These are phyloP conservation scores for Calonectria naviculata DNA, from an alignment of 2,329 filamentous ascomycete genomes.

Conservation along the genomic window DNA sequence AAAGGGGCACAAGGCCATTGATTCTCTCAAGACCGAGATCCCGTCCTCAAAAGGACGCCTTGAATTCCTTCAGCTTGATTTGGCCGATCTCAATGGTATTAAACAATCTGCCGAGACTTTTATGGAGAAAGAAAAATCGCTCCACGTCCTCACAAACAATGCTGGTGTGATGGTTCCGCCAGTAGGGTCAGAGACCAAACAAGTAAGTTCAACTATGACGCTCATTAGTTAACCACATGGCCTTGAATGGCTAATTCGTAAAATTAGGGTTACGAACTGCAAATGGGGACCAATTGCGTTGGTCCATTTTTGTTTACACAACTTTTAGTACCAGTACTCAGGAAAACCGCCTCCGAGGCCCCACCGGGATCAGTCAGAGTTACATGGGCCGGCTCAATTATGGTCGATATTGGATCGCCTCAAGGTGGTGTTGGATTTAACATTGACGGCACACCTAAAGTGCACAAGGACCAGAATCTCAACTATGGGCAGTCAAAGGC, in stretches of 20 bases:
- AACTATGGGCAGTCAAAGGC: neutral
- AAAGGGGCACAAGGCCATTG: conserved; percentile 55
- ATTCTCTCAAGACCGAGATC: neutral
- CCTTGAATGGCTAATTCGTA: neutral
- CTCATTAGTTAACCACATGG: neutral
- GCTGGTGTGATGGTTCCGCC: neutral
- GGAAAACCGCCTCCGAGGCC: neutral
- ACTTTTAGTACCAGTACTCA: neutral
- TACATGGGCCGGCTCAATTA: neutral
- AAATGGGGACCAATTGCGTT: neutral
- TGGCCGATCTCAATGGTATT: neutral
- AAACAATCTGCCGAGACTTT: neutral
- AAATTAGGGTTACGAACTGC: neutral
- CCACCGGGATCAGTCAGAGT: neutral
- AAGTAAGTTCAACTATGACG: neutral
- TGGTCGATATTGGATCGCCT: neutral
- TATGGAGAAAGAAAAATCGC: neutral
- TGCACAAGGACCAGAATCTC: neutral
- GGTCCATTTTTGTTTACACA: neutral
- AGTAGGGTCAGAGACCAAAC: neutral
- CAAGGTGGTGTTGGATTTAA: neutral
- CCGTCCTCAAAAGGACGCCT: neutral
- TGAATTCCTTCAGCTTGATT: neutral
- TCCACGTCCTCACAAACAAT: neutral
- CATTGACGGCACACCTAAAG: neutral